Evolutionary conservation across 116 monocot genomes (phyloP), one percentile per base, ranked within the genome.

Genomic region (Cymodocea nodosa): DNA sequence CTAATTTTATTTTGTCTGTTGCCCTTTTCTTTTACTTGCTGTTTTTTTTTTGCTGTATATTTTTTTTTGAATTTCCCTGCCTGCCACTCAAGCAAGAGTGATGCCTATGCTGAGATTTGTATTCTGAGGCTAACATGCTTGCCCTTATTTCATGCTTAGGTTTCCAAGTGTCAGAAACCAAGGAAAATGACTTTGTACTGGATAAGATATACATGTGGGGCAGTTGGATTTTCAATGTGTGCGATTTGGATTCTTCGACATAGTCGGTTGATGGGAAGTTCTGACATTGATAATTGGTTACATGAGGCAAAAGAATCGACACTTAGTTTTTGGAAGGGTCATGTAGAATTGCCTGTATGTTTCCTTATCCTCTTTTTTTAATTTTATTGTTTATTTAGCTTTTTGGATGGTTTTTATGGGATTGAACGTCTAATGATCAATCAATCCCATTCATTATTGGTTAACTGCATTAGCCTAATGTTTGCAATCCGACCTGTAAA

Each of bases 281-380:
- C 92, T 67, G 92, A 98, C 65, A 92, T 98, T 67, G 98, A 98
- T 75, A 88, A 89, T 50, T 98, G 98, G 92, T 79, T 98, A 25
- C 81, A 35, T 64, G 89, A 92, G 70, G 89, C 86, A 64, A 98
- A 84, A 65, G 98, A 98, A 68, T 98, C 98, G 36, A 79, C 79
- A 17, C 40, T 65, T 71, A 70, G 65, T 61, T 98, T 98, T 74
- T 89, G 80, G 86, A 82, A 80, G 68, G 89, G 82, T 62, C 98
- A 89, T 74, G 91, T 98, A 5, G 89, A 92, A 56, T 78, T 84
- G 60, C 98, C 98, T 6, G 98, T 92, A 70, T 24, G 56, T 14
- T 69, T 48, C 39, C 16, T 16, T 18, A 18, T 53, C 52, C 48
- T 48, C 64, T 48, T 64, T 23, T 1, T 7, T 25, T 22, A 7